phyloP scores from a whole-genome alignment of 2,329 filamentous ascomycete species.

The Nemania diffusa region DNA sequence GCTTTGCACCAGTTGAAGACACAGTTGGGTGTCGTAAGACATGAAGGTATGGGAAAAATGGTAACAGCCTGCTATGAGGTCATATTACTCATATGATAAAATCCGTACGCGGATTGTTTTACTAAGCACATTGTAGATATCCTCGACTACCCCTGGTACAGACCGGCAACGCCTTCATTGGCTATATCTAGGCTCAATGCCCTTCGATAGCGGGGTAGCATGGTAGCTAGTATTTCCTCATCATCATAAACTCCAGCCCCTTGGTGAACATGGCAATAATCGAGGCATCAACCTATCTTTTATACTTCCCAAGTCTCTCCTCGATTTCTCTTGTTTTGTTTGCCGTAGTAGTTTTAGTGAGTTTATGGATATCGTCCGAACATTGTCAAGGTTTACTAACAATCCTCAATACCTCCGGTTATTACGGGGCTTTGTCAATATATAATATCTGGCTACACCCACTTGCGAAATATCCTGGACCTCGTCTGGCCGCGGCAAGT shows the following conservation, averaged over 20 bases:
- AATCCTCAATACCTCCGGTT: not conserved
- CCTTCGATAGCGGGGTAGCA: not conserved
- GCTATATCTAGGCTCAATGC: not conserved
- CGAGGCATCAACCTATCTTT: not conserved
- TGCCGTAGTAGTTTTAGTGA: not conserved
- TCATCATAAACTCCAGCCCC: not conserved
- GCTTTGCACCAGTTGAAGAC: too few species aligned
- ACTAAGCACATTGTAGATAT: not conserved
- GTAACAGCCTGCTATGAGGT: too few species aligned
- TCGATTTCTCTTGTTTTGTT: not conserved
- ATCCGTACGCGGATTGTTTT: not conserved
- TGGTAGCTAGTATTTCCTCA: not conserved
- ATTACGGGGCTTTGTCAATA: conserved; percentile 5
- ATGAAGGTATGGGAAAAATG: too few species aligned
- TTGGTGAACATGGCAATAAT: conserved; percentile 1
- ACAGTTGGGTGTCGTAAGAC: too few species aligned
- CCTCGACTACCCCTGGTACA: not conserved
- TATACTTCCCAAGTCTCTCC: not conserved
- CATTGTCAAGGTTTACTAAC: not conserved
- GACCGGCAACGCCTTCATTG: not conserved
- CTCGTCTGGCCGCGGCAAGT: conserved; percentile 15
- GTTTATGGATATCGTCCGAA: not conserved
- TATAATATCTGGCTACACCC: conserved; percentile 30
- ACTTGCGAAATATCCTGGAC: conserved; percentile 26
- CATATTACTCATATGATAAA: not conserved